phyloP scores from a whole-genome alignment of 495 filamentous ascomycete species.

The Aspergillus ellipticus region DNA sequence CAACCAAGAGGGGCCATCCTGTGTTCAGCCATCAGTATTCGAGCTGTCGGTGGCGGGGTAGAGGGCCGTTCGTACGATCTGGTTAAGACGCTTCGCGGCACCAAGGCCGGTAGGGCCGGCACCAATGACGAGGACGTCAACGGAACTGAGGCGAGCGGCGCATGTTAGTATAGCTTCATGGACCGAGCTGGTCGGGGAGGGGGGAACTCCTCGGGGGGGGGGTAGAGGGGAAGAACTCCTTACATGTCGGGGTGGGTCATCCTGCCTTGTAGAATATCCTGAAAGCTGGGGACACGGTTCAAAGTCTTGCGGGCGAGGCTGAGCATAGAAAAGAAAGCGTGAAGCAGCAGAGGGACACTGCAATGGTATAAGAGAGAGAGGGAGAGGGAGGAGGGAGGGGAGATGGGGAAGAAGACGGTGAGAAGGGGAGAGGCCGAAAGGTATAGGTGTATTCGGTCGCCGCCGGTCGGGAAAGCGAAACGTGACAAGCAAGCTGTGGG shows the following conservation, averaged over 20 bases:
- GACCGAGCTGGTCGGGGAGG: not conserved
- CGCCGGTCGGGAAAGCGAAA: slow-evolving; percentile 18
- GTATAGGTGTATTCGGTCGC: slow-evolving; percentile 15
- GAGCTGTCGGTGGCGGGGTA: slow-evolving; percentile 1
- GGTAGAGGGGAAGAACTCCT: slow-evolving; percentile 15
- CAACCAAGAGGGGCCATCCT: slow-evolving; percentile 92
- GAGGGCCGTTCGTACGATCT: slow-evolving; percentile 64
- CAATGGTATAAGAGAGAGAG: slow-evolving; percentile 22
- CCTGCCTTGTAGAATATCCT: slow-evolving; percentile 57
- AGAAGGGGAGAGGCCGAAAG: slow-evolving; percentile 18
- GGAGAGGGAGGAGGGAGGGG: slow-evolving; percentile 16
- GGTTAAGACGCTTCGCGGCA: slow-evolving; percentile 95
- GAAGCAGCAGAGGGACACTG: slow-evolving; percentile 32
- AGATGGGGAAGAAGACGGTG: slow-evolving; percentile 17
- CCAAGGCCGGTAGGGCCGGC: slow-evolving; percentile 95
- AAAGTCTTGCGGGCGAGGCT: slow-evolving; percentile 49
- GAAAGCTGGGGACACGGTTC: slow-evolving; percentile 56
- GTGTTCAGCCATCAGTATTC: slow-evolving; percentile 21
- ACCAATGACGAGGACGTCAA: slow-evolving; percentile 98
- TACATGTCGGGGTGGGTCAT: slow-evolving; percentile 56
- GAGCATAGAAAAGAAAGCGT: slow-evolving; percentile 43
- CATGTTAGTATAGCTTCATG: slow-evolving; percentile 18
- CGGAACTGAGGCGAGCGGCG: slow-evolving; percentile 54
- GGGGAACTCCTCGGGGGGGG: not conserved
- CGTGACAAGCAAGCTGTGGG: slow-evolving; percentile 17